A percentile compares a stretch with the other conserved stretches of the same genome.
These are phyloP conservation scores for Fusarium phyllophilum DNA, from an alignment of 2,329 filamentous ascomycete species.

Conservation along the genomic window DNA sequence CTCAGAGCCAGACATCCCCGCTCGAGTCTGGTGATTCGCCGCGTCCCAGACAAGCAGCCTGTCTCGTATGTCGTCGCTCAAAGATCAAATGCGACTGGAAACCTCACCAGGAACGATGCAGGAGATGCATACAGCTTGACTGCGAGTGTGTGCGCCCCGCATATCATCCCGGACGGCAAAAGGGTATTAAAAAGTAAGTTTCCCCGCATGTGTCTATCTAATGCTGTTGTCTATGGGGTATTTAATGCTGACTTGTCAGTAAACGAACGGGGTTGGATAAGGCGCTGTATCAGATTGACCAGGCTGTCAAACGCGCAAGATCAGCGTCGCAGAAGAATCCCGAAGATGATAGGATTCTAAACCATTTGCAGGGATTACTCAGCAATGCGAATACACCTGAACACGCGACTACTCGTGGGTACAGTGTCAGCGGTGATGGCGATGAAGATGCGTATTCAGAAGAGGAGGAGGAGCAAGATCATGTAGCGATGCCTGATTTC, in stretches of 20 bases:
- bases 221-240: too few species aligned
- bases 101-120: constrained; percentile 63
- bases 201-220: not conserved
- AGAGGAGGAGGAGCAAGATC: constrained; percentile 45
- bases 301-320: constrained; percentile 69
- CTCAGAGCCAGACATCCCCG: constrained; percentile 31
- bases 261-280: constrained; percentile 80
- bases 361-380: constrained; percentile 55
- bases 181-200: constrained; percentile 78
- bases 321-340: constrained; percentile 53
- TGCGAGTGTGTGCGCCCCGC: constrained; percentile 74
- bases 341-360: constrained; percentile 58
- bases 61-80: constrained; percentile 71
- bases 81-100: constrained; percentile 75
- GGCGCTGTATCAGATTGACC: constrained; percentile 77
- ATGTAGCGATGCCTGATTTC: constrained; percentile 41
- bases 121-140: constrained; percentile 67
- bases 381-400: constrained; percentile 43
- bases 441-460: constrained; percentile 49
- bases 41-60: constrained; percentile 60
- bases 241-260: constrained; percentile 54
- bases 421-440: constrained; percentile 22
- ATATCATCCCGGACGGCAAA: constrained; percentile 79
- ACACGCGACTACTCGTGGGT: constrained; percentile 25
- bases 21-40: constrained; percentile 41